Evolutionary conservation across 805 yeast genomes (phyloP).

Genomic region (Pichia paraexigua): DNA sequence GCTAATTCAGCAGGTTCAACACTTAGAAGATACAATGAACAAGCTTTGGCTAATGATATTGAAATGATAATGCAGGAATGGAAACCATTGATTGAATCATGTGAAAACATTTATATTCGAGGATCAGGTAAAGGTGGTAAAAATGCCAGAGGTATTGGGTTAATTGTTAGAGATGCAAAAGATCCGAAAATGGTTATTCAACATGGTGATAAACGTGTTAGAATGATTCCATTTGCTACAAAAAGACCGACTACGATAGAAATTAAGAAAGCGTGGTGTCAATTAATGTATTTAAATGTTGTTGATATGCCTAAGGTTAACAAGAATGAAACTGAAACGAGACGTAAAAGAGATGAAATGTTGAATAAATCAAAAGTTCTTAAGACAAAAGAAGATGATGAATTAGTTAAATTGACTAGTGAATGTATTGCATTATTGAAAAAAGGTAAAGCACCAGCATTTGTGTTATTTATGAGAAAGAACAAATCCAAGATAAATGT

Average conservation of each 20-base stretch:
- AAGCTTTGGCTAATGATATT: slow-evolving; percentile 72
- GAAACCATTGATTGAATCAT: slow-evolving; percentile 50
- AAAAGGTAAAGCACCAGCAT: slow-evolving; percentile 69
- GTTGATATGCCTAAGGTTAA: slow-evolving; percentile 48
- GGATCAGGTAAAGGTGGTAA: slow-evolving; percentile 62
- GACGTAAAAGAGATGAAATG: slow-evolving; percentile 25
- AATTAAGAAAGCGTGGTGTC: slow-evolving; percentile 76
- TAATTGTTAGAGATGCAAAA: slow-evolving; percentile 8
- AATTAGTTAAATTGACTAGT: slow-evolving; percentile 36
- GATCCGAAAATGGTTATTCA: slow-evolving; percentile 45
- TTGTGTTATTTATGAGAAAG: slow-evolving; percentile 53
- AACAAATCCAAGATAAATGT: slow-evolving; percentile 38
- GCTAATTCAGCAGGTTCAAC: slow-evolving; percentile 95
- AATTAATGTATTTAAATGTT: slow-evolving; percentile 52
- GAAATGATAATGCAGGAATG: slow-evolving; percentile 58
- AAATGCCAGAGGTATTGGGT: slow-evolving; percentile 50
- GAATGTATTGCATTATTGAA: slow-evolving; percentile 56
- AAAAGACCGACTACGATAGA: slow-evolving; percentile 78
- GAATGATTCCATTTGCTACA: slow-evolving; percentile 81
- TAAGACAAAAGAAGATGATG: slow-evolving; percentile 25
- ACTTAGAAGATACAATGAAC: slow-evolving; percentile 83
- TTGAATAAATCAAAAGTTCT: slow-evolving; percentile 19
- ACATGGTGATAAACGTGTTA: slow-evolving; percentile 52
- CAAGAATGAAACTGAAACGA: slow-evolving; percentile 20
- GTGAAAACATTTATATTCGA: slow-evolving; percentile 66